Base-by-base conservation (phyloP, 2,329 filamentous ascomycete genomes). In the Botrytis sinoallii region DNA sequence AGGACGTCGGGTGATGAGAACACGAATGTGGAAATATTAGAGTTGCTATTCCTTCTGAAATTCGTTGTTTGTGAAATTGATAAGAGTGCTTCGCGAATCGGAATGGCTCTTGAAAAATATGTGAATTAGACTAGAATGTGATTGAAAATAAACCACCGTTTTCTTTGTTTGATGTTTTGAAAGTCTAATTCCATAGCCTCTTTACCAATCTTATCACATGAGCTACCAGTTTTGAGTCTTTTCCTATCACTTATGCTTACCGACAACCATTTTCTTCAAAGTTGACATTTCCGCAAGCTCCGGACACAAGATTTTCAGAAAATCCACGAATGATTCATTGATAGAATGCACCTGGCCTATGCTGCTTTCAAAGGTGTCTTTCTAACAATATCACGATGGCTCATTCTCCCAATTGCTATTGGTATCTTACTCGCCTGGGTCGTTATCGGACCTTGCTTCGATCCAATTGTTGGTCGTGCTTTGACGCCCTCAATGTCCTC, bases 11-110 rank as follows among this genome's bases (percentile, higher is more conserved):
- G n/a, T 29, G 52, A 18, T 55, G 52, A 0, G 5, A 55, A 55
- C 3, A 8, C 5, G 2, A n/a, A 29, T 1, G 16, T 18, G 2
- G 16, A 3, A 12, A 16, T 29, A 55, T 16, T 3, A 3, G n/a
- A 29, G 6, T 16, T 29, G 14, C 52, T 55, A 29, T 29, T 6
- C 5, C 48, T 52, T 48, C 22, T 48, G 22, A 20, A 6, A 2
- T 25, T 4, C 46, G 16, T 1, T 25, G 2, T 25, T 25, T 25
- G 2, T 52, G 22, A 5, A 25, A 55, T n/a, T 14, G 10, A n/a
- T 55, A 16, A 14, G 25, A 55, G 3, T 14, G 25, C 25, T 55
- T 55, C 12, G 48, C 48, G 2, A 55, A 2, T n/a, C 1, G 3
- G 25, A n/a, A 55, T 14, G 12, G 7, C 12, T 7, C 25, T 55